Conservation (phyloP, 2,329 filamentous ascomycete genomes). For the Ambrosiella beaveri region DNA sequence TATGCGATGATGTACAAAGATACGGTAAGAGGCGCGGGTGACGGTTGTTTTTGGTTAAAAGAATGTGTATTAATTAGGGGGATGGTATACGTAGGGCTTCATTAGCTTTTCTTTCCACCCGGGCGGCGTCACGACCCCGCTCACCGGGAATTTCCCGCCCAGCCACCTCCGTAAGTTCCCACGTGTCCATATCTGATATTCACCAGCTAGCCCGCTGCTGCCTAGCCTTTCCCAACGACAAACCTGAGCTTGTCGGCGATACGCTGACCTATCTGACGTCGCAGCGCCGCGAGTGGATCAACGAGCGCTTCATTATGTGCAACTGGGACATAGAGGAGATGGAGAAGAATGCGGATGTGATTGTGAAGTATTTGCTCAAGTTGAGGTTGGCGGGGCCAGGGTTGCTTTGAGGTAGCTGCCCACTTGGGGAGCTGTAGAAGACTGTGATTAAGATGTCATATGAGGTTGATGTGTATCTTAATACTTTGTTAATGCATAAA, state of each 20-base stretch:
- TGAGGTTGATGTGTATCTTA: no score
- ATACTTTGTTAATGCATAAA: no score
- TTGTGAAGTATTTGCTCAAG: constrained; percentile 18
- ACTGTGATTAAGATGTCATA: no score
- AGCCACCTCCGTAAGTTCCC: background rate
- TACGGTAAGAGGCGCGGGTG: background rate
- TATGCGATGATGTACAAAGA: background rate
- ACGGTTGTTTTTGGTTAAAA: background rate
- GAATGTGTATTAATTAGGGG: background rate
- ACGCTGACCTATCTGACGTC: constrained; percentile 16
- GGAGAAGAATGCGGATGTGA: constrained; percentile 19
- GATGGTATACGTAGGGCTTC: background rate
- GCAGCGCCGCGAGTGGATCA: constrained; percentile 22
- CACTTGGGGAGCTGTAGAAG: background rate
- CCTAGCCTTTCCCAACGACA: background rate
- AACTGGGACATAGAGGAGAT: constrained; percentile 21
- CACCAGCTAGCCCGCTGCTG: background rate
- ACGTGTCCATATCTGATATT: background rate
- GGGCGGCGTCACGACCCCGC: background rate
- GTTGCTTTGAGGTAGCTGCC: background rate
- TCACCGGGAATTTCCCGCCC: background rate
- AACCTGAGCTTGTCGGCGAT: background rate
- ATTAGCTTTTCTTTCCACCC: background rate
- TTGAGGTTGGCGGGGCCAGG: constrained; percentile 9
- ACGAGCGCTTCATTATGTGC: constrained; percentile 17